Base-by-base conservation (phyloP, 208 protist species). In the Trypanosoma congolense region DNA sequence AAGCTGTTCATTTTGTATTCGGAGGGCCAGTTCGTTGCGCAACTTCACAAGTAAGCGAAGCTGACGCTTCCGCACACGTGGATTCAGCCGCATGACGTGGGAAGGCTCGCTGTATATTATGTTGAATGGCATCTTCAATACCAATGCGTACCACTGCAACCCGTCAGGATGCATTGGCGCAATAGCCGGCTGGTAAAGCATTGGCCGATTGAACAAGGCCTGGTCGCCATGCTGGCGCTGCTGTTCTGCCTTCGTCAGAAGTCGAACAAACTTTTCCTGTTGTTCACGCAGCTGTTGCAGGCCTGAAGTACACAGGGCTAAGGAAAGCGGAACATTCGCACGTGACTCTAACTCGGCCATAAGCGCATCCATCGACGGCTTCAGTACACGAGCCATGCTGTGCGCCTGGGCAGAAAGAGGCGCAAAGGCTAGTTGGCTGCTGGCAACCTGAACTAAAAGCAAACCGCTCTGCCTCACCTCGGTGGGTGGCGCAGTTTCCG, bases 31-130 rank as follows among this genome's bases (percentile, higher is more conserved):
- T 47, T 69, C 35, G 45, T 64, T 52, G 5, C 54, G 47, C 38
- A 52, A 57, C 21, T 33, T 38, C 28, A 60, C 54, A 14, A 75
- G 10, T 30, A 66, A 42, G 16, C 69, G 61, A 0, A 75, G 45
- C 26, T 66, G 52, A 46, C 62, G 53, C 46, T 75, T 75, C 19
- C 61, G 47, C 47, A 69, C 61, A 3, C 42, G 55, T 42, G 36
- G 18, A 47, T 49, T 56, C 1, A 65, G 38, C 19, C 46, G 40
- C 53, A 75, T 69, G 18, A 40, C 41, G 10, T 21, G 19, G 24
- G 62, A 69, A 25, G 62, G 54, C 18, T 61, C 62, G 50, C 62
- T 69, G 24, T 57, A 69, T 22, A 69, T 29, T 25, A 69, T n/a
- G 18, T n/a, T 57, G 0, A 28, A 8, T 19, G 33, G 4, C 16